These are phyloP conservation scores for Rhizoclosmatium hyalinum DNA, from an alignment of 371 early-diverging fungal genomes.

Conservation along the genomic window DNA sequence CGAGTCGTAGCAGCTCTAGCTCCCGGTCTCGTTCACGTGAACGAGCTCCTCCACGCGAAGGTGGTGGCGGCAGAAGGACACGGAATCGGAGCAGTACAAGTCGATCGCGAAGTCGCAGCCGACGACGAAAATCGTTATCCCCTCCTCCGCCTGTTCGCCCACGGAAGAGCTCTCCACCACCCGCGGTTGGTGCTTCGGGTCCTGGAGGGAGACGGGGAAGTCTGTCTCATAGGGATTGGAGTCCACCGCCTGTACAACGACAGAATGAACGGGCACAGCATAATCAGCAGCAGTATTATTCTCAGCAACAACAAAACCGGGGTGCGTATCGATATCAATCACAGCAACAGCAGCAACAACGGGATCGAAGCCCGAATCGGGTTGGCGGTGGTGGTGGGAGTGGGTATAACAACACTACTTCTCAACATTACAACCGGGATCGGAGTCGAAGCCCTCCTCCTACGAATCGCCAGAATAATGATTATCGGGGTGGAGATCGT, in stretches of 20 bases:
- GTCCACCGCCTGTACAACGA: neutral
- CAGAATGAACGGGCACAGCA: neutral
- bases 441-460: neutral
- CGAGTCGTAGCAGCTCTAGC: neutral
- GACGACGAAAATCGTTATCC: neutral
- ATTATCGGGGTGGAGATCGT: too few species aligned
- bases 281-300: too few species aligned
- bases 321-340: neutral
- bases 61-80: neutral
- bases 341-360: slow-evolving; percentile 15
- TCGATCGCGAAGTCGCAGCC: neutral
- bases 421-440: neutral
- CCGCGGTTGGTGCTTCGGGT: neutral
- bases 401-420: neutral
- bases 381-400: neutral
- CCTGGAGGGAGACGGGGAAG: neutral
- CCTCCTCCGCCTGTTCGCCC: neutral
- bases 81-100: neutral
- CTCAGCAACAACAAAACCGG: too few species aligned
- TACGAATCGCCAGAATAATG: neutral
- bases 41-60: neutral
- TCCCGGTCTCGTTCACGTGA: neutral
- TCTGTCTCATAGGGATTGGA: neutral
- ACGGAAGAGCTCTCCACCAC: neutral
- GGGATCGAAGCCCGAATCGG: neutral